phyloP scores from a whole-genome alignment of 2,329 filamentous ascomycete species.

The Didymella pomorum region DNA sequence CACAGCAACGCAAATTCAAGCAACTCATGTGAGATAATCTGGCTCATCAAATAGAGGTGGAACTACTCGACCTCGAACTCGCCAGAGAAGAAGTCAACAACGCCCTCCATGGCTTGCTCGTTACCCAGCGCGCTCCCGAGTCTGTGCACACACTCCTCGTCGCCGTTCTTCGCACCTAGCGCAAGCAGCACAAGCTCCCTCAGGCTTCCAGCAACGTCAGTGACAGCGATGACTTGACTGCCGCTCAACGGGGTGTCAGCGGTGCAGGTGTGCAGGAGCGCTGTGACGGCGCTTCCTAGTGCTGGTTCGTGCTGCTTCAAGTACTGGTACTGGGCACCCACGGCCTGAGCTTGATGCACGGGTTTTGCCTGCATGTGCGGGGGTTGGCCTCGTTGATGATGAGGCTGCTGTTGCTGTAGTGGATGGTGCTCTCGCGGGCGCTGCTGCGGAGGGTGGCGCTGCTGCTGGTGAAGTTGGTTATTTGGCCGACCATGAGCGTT shows the following conservation, averaged over 20 bases:
- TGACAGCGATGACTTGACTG: slow-evolving; percentile 41
- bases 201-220: slow-evolving; percentile 44
- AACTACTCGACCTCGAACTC: slow-evolving; percentile 41
- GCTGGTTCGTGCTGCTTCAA: not conserved
- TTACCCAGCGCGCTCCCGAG: slow-evolving; percentile 37
- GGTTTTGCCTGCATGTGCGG: not conserved
- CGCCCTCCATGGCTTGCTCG: slow-evolving; percentile 24
- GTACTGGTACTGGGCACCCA: not conserved
- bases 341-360: not conserved
- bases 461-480: not conserved
- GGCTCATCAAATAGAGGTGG: too few species aligned
- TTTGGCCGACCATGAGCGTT: not conserved
- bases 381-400: not conserved
- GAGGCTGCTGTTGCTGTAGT: not conserved
- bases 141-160: slow-evolving; percentile 15
- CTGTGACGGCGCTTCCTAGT: slow-evolving; percentile 22
- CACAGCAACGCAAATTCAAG: too few species aligned
- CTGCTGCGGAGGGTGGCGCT: not conserved
- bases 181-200: slow-evolving; percentile 43
- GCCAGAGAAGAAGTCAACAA: slow-evolving; percentile 45
- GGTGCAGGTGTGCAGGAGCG: slow-evolving; percentile 46
- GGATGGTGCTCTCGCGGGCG: not conserved
- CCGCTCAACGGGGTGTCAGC: slow-evolving; percentile 28
- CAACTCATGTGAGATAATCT: too few species aligned
- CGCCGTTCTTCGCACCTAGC: slow-evolving; percentile 31